Base-by-base conservation (phyloP, 257 asterid species). In the Fraxinus cuspidata region DNA sequence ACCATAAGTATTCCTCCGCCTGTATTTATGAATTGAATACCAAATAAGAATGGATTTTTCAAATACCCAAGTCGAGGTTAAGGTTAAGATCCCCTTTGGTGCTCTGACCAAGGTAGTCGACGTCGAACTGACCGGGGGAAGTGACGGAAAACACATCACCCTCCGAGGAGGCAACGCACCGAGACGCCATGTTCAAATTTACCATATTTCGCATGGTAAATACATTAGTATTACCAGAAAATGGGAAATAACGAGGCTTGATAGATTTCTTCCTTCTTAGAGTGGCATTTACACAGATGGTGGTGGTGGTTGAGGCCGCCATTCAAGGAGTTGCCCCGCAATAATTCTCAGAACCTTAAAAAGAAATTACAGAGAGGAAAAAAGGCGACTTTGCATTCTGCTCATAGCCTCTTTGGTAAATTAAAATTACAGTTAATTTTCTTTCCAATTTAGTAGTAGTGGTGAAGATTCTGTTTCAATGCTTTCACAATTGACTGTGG, bases 41-140 rank as follows among this genome's bases (percentile, higher is more conserved):
- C 25, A 58, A 72, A 72, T 34, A 35, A 19, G 60, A 58, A 16
- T 0, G 44, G 23, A 16, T 10, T 18, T 28, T 19, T 18, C 58
- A 6, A 42, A 75, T 79, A 83, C 89, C 86, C 16, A 71, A 65
- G 77, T 71, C 83, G 75, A 83, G 84, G 80, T 86, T 88, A 81
- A 90, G 87, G 83, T 89, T 86, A 66, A 86, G 72, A 79, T 86
- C 94, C 81, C 96, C 97, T 84, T 84, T 89, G 29, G 97, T 92
- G 87, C 97, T 92, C 91, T 92, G 89, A 58, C 97, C 97, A 37
- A 92, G 94, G 86, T 92, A 92, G 73, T 92, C 97, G 32, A 89
- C 85, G 68, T 83, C 86, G 44, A 88, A 85, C 72, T 75, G 77
- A 66, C 75, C 81, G 23, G 88, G 74, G 4, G 92, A 82, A 65